Evolutionary conservation across 2,329 filamentous ascomycete genomes (phyloP).

Genomic region (Calycina marina): DNA sequence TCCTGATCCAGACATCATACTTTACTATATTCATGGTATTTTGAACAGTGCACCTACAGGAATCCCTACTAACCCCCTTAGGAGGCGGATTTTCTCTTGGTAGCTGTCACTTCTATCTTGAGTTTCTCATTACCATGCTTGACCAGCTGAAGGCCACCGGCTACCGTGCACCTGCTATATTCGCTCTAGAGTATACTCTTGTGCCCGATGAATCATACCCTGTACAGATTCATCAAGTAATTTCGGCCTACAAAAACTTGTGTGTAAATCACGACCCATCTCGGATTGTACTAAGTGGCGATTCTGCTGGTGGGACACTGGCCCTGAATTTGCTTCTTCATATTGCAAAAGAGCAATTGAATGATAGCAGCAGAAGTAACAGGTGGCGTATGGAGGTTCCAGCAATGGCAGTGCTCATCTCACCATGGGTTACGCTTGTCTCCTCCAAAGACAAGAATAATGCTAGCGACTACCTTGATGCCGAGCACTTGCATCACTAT

Average conservation of each 20-base stretch:
- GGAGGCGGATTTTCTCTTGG: conserved; percentile 77
- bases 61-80: too few relatives aligned
- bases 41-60: too few relatives aligned
- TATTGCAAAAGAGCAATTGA: conserved; percentile 27
- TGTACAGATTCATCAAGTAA: conserved; percentile 54
- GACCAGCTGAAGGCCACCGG: conserved; percentile 47
- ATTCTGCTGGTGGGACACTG: conserved; percentile 66
- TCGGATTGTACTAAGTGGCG: conserved; percentile 57
- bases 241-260: conserved; percentile 57
- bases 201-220: conserved; percentile 57
- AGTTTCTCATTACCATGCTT: conserved; percentile 65
- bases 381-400: conserved; percentile 23
- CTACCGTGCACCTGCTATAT: conserved; percentile 63
- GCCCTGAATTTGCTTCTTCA: conserved; percentile 59
- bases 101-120: conserved; percentile 69
- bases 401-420: conserved; percentile 57
- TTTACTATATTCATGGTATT: conserved; percentile 69
- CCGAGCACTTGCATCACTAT: conserved; percentile 50
- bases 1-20: conserved; percentile 54
- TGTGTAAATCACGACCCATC: conserved; percentile 38
- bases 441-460: conserved; percentile 55
- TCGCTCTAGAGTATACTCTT: conserved; percentile 67
- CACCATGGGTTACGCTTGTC: conserved; percentile 65
- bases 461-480: conserved; percentile 60
- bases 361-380: conserved; percentile 1